Conservation (phyloP, 2,329 filamentous ascomycete species). For the Grosmannia clavigera region DNA sequence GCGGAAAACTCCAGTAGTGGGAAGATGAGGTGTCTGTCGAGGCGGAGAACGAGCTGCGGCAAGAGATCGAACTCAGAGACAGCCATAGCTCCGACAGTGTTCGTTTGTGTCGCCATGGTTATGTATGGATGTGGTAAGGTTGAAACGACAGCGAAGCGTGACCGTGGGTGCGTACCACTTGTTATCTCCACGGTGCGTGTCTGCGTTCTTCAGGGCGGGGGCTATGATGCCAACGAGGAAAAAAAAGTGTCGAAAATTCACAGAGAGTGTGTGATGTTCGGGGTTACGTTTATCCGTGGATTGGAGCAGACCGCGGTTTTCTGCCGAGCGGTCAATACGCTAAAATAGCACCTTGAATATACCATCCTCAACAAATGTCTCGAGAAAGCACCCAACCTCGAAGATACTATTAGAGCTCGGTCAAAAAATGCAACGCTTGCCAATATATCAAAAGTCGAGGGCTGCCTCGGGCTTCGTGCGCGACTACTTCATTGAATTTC, state of each 20-base stretch:
- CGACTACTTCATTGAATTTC: neutral
- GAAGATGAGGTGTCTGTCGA: conserved; percentile 94
- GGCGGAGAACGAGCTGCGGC: conserved; percentile 77
- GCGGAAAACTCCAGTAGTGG: conserved; percentile 87
- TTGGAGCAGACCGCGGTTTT: neutral
- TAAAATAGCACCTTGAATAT: neutral
- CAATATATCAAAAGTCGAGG: neutral
- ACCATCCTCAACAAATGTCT: neutral
- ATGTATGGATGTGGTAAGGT: neutral
- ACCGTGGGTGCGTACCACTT: neutral
- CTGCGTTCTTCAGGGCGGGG: neutral
- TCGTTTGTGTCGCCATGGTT: conserved; percentile 7
- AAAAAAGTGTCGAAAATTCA: conserved; percentile 7
- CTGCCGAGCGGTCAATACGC: conserved; percentile 12
- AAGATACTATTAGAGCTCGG: neutral
- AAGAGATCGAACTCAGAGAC: conserved; percentile 41
- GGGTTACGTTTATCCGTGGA: conserved; percentile 5
- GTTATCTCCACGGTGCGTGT: neutral
- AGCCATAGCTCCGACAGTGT: neutral
- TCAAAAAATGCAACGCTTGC: neutral
- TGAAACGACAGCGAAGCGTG: neutral
- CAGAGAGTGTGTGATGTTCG: conserved; percentile 9
- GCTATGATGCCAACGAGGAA: neutral
- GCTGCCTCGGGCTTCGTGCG: neutral
- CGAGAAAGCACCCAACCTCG: neutral